Percentiles rank a stretch among this genome's conserved stretches.
Evolutionary conservation across 1,284 basidiomycete genomes (phyloP).

Genomic region (Heterobasidion annosum): DNA sequence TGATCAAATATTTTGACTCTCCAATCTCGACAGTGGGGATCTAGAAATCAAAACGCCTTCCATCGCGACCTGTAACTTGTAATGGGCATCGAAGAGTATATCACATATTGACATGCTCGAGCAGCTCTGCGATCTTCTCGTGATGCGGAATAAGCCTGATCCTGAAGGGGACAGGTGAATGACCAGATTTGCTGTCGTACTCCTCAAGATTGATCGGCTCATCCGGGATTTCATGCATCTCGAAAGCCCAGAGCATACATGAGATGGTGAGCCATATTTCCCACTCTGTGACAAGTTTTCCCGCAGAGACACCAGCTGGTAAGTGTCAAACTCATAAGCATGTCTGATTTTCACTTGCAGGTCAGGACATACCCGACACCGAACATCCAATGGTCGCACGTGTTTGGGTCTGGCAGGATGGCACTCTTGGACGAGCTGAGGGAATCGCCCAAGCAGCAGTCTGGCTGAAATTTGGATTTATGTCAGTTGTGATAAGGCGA

Average conservation of each 20-base stretch:
- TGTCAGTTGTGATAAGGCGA: neutral
- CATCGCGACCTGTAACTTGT: no score
- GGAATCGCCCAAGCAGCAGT: neutral
- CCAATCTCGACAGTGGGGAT: no score
- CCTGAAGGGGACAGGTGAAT: neutral
- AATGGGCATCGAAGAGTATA: neutral
- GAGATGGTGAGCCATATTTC: neutral
- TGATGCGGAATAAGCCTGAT: neutral
- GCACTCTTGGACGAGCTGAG: neutral
- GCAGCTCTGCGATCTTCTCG: neutral
- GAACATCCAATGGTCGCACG: neutral
- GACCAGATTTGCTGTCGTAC: neutral
- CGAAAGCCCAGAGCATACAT: neutral
- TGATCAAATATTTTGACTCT: no score
- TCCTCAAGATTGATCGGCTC: neutral
- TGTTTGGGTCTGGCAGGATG: neutral
- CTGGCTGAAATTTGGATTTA: neutral
- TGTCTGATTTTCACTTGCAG: neutral
- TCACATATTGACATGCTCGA: neutral
- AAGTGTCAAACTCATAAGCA: neutral
- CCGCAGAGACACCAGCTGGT: neutral
- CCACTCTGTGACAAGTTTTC: neutral
- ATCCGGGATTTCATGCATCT: neutral
- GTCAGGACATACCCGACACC: neutral
- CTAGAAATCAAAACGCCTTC: no score